Conservation (phyloP, 2,329 filamentous ascomycete species). For the Teratosphaeria gauchensis region DNA sequence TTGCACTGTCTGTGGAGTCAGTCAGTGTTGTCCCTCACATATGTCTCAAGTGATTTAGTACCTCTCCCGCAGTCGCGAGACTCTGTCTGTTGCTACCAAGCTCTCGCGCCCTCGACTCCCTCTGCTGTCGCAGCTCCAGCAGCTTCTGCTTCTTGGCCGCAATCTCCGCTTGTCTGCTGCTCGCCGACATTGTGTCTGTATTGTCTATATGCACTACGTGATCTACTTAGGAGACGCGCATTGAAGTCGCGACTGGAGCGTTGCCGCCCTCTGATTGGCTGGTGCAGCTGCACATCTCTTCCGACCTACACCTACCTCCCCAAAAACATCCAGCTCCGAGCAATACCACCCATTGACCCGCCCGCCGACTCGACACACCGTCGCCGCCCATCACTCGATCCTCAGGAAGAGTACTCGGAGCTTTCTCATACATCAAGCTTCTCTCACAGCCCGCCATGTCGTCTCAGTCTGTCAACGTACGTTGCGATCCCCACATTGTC, state of each 20-base stretch:
- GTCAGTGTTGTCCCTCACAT: conserved; percentile 14
- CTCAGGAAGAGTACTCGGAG: neutral
- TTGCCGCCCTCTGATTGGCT: conserved; percentile 2
- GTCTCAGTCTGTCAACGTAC: conserved; percentile 45
- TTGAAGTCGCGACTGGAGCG: neutral
- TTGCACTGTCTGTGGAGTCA: conserved; percentile 48
- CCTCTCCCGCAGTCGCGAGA: conserved; percentile 52
- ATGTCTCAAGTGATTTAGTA: conserved; percentile 30
- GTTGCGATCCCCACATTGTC: conserved; percentile 22
- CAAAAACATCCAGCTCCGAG: neutral
- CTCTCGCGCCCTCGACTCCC: conserved; percentile 72
- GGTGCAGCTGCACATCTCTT: neutral
- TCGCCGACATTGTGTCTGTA: conserved; percentile 20
- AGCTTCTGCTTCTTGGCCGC: conserved; percentile 94
- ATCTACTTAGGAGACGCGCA: neutral
- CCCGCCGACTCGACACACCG: neutral
- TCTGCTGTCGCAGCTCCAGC: conserved; percentile 86
- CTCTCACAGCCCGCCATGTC: conserved; percentile 24
- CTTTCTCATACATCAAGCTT: neutral
- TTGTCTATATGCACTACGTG: neutral
- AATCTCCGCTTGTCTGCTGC: conserved; percentile 84
- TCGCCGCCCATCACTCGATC: neutral
- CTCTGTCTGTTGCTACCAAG: conserved; percentile 60
- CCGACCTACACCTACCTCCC: neutral
- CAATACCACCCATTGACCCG: conserved; percentile 1